Conservation (phyloP, 2,329 filamentous ascomycete species). For the Bertia moriformis region DNA sequence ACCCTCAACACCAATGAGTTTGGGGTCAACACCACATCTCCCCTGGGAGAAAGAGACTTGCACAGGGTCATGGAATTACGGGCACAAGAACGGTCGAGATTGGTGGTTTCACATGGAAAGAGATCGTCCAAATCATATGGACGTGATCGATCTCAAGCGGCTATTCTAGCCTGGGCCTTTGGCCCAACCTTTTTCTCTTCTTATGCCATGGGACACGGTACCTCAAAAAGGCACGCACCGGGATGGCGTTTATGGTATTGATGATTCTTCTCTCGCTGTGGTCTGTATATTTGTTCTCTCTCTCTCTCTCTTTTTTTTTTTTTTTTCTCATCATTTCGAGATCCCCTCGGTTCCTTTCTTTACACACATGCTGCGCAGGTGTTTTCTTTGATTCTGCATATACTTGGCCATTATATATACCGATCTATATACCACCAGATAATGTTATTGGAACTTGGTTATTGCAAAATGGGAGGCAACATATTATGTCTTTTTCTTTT, state of each 20-base stretch:
- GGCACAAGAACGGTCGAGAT: slow-evolving; percentile 20
- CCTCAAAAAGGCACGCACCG: neutral
- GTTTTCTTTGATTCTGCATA: too few relatives aligned
- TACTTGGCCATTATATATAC: too few relatives aligned
- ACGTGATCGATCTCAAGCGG: slow-evolving; percentile 14
- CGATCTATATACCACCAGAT: too few relatives aligned
- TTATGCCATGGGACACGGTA: neutral
- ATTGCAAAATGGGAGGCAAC: too few relatives aligned
- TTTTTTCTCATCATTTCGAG: neutral
- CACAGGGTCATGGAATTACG: slow-evolving; percentile 24
- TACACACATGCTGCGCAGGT: neutral
- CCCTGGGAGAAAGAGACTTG: slow-evolving; percentile 24
- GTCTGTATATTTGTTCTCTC: neutral
- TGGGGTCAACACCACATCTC: slow-evolving; percentile 4
- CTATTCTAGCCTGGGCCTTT: slow-evolving; percentile 14
- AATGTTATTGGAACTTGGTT: too few relatives aligned
- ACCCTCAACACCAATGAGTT: slow-evolving; percentile 4
- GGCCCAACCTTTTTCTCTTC: neutral
- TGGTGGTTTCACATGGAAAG: slow-evolving; percentile 28
- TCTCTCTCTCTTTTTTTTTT: neutral
- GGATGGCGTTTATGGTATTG: neutral
- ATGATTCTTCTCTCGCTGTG: neutral
- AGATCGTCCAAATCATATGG: slow-evolving; percentile 16
- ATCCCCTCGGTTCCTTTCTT: neutral
- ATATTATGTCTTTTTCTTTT: too few relatives aligned